Conservation (phyloP, 345 rosid species). For the Citrus trifoliata region DNA sequence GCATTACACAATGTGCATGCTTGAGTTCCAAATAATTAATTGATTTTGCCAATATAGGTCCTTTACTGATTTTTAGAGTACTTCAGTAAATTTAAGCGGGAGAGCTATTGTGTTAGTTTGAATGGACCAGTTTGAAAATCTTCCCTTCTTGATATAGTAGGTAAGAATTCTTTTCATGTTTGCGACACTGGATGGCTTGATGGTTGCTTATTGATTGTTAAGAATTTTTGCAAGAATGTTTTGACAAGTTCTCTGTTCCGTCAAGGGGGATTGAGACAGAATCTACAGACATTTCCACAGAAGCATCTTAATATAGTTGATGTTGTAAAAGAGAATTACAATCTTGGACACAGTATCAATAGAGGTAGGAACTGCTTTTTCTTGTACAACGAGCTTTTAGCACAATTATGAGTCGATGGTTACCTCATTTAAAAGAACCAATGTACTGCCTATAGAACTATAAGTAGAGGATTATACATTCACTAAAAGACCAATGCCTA, state of each 20-base stretch:
- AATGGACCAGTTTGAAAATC: constrained; percentile 30
- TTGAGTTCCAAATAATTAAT: neutral
- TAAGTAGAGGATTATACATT: neutral
- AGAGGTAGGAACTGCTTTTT: constrained; percentile 25
- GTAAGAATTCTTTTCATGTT: constrained; percentile 20
- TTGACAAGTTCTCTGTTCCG: constrained; percentile 25
- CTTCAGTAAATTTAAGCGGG: constrained; percentile 43
- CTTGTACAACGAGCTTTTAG: neutral
- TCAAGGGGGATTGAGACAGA: constrained; percentile 20
- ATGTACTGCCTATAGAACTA: neutral
- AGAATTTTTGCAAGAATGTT: constrained; percentile 31
- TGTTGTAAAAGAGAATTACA: constrained; percentile 35
- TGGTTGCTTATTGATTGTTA: neutral
- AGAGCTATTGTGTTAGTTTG: constrained; percentile 33
- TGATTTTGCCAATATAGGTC: constrained; percentile 18
- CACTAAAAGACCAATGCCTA: neutral
- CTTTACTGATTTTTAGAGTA: constrained; percentile 30
- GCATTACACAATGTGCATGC: neutral
- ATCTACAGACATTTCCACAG: constrained; percentile 23
- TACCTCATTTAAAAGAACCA: neutral
- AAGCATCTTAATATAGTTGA: constrained; percentile 43
- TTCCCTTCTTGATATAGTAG: constrained; percentile 26
- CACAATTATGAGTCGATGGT: neutral
- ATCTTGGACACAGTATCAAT: constrained; percentile 41
- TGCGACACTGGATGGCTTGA: neutral